These are phyloP conservation scores for Diaporthe aspalathi DNA, from an alignment of 2,329 filamentous ascomycete genomes.

Conservation along the genomic window DNA sequence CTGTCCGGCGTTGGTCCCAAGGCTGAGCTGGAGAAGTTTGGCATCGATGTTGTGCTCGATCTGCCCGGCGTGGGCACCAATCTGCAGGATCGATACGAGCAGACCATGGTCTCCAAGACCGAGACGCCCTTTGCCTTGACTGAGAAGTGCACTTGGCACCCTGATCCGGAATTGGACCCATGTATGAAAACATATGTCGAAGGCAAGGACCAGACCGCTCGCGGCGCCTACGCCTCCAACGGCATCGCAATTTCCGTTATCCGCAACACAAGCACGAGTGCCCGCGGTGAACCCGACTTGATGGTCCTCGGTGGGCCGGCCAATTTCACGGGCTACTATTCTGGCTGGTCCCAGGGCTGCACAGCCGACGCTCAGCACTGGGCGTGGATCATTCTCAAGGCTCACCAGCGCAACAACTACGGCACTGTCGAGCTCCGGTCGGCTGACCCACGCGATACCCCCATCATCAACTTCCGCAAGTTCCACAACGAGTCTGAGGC, in stretches of 20 bases:
- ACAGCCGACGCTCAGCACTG: constrained; percentile 37
- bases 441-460: constrained; percentile 41
- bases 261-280: constrained; percentile 46
- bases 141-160: constrained; percentile 42
- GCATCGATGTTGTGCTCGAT: constrained; percentile 39
- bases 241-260: constrained; percentile 34
- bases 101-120: constrained; percentile 41
- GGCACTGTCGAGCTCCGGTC: constrained; percentile 42
- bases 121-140: constrained; percentile 24
- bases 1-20: constrained; percentile 27
- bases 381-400: constrained; percentile 42
- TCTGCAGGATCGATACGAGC: constrained; percentile 41
- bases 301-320: constrained; percentile 52
- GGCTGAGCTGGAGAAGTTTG: constrained; percentile 28
- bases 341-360: constrained; percentile 40
- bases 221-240: constrained; percentile 45
- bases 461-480: constrained; percentile 64
- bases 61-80: constrained; percentile 42
- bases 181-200: constrained; percentile 42
- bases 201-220: constrained; percentile 39
- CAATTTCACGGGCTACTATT: constrained; percentile 39
- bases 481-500: constrained; percentile 50
- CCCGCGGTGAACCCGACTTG: constrained; percentile 56
- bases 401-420: constrained; percentile 43
- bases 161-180: constrained; percentile 35